phyloP scores from a whole-genome alignment of 2,329 filamentous ascomycete genomes.

The Aspergillus sp. region DNA sequence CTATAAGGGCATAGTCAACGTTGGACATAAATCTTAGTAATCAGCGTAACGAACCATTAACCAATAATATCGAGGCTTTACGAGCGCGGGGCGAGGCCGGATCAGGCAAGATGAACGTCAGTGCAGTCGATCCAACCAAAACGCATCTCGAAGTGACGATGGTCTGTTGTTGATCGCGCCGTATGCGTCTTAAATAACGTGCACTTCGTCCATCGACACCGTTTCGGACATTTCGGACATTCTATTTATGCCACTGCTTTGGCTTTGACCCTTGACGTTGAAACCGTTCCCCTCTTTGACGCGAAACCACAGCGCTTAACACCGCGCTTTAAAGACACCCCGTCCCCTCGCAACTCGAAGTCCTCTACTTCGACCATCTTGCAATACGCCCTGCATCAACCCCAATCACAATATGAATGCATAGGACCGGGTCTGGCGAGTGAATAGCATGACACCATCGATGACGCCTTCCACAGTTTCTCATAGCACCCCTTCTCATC shows the following conservation, averaged over 20 bases:
- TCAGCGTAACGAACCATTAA: not conserved
- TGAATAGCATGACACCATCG: slow-evolving; percentile 23
- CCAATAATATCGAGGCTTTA: no score
- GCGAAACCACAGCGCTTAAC: slow-evolving; percentile 3
- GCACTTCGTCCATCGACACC: not conserved
- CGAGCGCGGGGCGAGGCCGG: slow-evolving; percentile 11
- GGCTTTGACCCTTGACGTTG: not conserved
- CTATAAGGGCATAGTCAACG: no score
- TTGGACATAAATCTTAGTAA: not conserved
- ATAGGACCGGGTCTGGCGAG: slow-evolving; percentile 2
- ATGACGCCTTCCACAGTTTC: slow-evolving; percentile 20
- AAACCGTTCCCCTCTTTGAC: not conserved
- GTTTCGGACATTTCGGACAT: not conserved
- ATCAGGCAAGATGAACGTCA: slow-evolving; percentile 15
- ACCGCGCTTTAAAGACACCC: not conserved
- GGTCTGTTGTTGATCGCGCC: not conserved
- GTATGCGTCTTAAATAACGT: slow-evolving; percentile 4
- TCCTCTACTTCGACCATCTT: not conserved
- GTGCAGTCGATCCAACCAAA: slow-evolving; percentile 6
- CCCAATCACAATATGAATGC: slow-evolving; percentile 8
- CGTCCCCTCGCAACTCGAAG: not conserved
- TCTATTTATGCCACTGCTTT: not conserved
- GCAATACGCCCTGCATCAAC: not conserved
- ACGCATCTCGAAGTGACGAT: not conserved
- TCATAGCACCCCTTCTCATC: slow-evolving; percentile 20